A percentile compares a stretch with the other conserved stretches of the same genome.
phyloP scores from a whole-genome alignment of 306 rosid genomes.

The Carpinus fangiana region DNA sequence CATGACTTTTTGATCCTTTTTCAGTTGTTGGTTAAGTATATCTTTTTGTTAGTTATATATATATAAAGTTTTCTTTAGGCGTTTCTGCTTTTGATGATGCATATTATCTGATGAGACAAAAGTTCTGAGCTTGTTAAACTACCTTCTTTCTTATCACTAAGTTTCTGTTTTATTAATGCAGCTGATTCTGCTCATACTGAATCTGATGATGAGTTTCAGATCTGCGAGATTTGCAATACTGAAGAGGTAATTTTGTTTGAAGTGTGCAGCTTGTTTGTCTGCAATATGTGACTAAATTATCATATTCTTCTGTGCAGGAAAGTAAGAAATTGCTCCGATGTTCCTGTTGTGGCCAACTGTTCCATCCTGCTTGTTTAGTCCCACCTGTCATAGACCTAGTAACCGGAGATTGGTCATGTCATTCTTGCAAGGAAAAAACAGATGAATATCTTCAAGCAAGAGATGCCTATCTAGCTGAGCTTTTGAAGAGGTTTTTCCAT shows the following conservation, averaged over 20 bases:
- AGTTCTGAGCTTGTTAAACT: constrained; percentile 15
- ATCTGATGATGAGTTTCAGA: constrained; percentile 97
- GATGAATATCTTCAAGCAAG: constrained; percentile 84
- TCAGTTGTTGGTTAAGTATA: no score
- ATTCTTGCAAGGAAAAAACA: constrained; percentile 86
- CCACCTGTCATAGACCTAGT: constrained; percentile 81
- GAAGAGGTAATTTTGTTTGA: constrained; percentile 63
- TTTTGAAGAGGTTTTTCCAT: constrained; percentile 66
- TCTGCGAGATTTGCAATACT: constrained; percentile 83
- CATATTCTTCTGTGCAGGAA: constrained; percentile 55
- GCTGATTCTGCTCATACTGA: constrained; percentile 82
- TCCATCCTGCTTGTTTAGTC: constrained; percentile 78
- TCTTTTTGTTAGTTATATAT: no score
- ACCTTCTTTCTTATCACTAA: constrained; percentile 19
- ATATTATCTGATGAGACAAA: constrained; percentile 10
- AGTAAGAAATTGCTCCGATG: constrained; percentile 82
- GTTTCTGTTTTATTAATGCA: constrained; percentile 51
- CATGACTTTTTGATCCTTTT: no score
- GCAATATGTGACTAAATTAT: constrained; percentile 19
- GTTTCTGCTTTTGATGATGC: constrained; percentile 12
- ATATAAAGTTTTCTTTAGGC: neutral
- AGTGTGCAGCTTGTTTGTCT: constrained; percentile 30
- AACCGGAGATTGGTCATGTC: constrained; percentile 87
- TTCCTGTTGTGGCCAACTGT: constrained; percentile 85
- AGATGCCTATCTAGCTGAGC: constrained; percentile 65